Conservation (phyloP, 192 early-diverging fungal genomes). For the Coemansia sp. region DNA sequence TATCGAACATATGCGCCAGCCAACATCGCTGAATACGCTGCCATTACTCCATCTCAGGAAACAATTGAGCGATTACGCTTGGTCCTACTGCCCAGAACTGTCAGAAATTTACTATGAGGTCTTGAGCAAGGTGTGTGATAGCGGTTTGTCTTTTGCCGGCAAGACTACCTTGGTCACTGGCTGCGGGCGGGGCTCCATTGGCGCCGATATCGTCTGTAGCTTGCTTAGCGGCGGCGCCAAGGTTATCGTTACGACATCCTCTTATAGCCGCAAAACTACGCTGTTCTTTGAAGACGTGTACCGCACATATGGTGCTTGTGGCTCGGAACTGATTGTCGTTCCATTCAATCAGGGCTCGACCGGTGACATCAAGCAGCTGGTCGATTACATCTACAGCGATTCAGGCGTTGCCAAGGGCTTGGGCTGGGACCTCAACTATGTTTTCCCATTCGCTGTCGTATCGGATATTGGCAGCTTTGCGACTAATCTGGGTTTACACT, state of each 20-base stretch:
- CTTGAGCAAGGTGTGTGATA: conserved; percentile 67
- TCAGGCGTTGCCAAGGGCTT: conserved; percentile 63
- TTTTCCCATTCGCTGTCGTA: conserved; percentile 95
- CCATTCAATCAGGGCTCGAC: conserved; percentile 92
- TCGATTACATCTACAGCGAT: conserved; percentile 86
- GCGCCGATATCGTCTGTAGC: conserved; percentile 84
- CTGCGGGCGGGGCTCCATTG: conserved; percentile 88
- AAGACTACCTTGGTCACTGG: conserved; percentile 87
- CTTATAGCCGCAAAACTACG: conserved; percentile 76
- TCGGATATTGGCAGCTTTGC: conserved; percentile 86
- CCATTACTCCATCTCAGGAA: conserved; percentile 14
- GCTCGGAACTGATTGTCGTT: conserved; percentile 82
- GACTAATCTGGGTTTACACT: conserved; percentile 78
- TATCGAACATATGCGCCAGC: conserved; percentile 71
- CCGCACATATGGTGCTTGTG: conserved; percentile 83
- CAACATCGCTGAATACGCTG: conserved; percentile 57
- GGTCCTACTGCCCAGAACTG: conserved; percentile 71
- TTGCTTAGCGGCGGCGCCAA: conserved; percentile 88
- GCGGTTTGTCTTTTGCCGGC: conserved; percentile 83
- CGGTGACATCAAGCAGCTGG: conserved; percentile 77
- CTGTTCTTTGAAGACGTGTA: conserved; percentile 90
- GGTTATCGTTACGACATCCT: conserved; percentile 86
- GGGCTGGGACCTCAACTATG: conserved; percentile 91
- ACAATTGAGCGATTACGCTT: conserved; percentile 7
- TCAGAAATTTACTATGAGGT: conserved; percentile 78